phyloP scores from a whole-genome alignment of 2,329 filamentous ascomycete species.

The Aspergillus sp. region DNA sequence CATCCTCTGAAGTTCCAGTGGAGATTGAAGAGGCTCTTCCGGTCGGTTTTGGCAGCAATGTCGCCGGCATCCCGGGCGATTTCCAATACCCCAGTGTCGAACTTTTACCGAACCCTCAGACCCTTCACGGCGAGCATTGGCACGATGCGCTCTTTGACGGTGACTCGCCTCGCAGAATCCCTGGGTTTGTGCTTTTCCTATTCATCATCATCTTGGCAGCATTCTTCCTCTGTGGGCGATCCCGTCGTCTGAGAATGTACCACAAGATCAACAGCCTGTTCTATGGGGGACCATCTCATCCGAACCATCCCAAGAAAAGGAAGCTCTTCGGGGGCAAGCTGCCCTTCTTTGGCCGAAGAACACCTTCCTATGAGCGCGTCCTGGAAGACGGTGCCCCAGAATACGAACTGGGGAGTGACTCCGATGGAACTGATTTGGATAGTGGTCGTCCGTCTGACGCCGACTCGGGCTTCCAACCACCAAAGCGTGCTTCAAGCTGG shows the following conservation, averaged over 20 bases:
- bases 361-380: conserved; percentile 70
- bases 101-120: conserved; percentile 27
- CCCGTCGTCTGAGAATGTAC: conserved; percentile 62
- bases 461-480: conserved; percentile 52
- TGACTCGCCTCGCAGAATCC: conserved; percentile 63
- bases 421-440: conserved; percentile 48
- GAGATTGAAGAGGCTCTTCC: conserved; percentile 58
- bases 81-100: conserved; percentile 68
- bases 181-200: conserved; percentile 72
- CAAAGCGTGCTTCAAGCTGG: conserved; percentile 28
- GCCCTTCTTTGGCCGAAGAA: conserved; percentile 29
- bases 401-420: conserved; percentile 70
- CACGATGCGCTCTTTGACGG: conserved; percentile 60
- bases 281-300: conserved; percentile 25
- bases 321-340: conserved; percentile 61
- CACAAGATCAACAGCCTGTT: conserved; percentile 45
- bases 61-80: conserved; percentile 62
- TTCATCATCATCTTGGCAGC: conserved; percentile 64
- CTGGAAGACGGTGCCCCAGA: conserved; percentile 72
- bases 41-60: conserved; percentile 90
- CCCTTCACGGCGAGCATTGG: conserved; percentile 48
- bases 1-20: conserved; percentile 78
- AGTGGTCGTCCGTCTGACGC: conserved; percentile 60
- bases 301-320: conserved; percentile 34
- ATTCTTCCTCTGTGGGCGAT: conserved; percentile 75